phyloP scores from a whole-genome alignment of 169 alveolate genomes.

The Amoebophrya sp. region DNA sequence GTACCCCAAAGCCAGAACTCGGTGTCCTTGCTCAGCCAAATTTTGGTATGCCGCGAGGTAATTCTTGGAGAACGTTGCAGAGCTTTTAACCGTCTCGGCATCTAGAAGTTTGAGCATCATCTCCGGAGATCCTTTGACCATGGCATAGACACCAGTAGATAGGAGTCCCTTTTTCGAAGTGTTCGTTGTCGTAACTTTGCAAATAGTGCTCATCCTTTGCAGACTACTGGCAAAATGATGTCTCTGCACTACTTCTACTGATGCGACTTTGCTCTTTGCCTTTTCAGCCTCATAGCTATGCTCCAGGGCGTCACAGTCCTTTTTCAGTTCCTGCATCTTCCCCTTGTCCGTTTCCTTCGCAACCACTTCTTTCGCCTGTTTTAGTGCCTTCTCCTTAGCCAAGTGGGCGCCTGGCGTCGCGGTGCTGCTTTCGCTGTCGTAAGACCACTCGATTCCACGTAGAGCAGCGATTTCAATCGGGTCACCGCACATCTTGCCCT shows the following conservation, averaged over 20 bases:
- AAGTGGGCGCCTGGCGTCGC: constrained; percentile 40
- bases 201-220: constrained; percentile 32
- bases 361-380: constrained; percentile 32
- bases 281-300: neutral
- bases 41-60: neutral
- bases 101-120: constrained; percentile 34
- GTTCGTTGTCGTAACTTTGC: neutral
- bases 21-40: neutral
- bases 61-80: neutral
- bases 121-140: constrained; percentile 47
- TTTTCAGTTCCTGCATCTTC: constrained; percentile 38
- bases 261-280: neutral
- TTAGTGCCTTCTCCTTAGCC: constrained; percentile 23
- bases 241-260: neutral
- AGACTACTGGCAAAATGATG: constrained; percentile 40
- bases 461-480: constrained; percentile 38
- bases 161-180: neutral
- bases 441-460: constrained; percentile 39
- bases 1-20: neutral
- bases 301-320: constrained; percentile 21
- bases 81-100: neutral
- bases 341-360: constrained; percentile 35
- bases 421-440: constrained; percentile 33
- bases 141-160: constrained; percentile 29
- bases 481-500: constrained; percentile 43